phyloP scores from a whole-genome alignment of 2,329 filamentous ascomycete genomes.

The Aspergillus sp. region DNA sequence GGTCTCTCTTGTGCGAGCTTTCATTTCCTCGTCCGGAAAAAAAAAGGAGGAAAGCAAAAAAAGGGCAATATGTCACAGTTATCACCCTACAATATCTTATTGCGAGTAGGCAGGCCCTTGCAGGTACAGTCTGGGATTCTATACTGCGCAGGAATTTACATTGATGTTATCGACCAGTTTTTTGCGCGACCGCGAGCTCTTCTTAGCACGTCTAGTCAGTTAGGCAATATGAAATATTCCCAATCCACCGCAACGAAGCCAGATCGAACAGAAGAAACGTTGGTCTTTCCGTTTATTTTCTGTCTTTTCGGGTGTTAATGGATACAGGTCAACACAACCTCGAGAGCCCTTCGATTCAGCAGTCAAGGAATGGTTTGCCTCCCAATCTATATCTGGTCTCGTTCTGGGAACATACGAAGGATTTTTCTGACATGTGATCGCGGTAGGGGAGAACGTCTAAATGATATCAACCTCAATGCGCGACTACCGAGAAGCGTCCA shows the following conservation, averaged over 20 bases:
- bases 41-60: no score
- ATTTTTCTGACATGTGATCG: constrained; percentile 1
- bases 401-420: background rate
- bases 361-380: constrained; percentile 5
- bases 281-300: background rate
- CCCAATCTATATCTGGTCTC: background rate
- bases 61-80: constrained; percentile 5
- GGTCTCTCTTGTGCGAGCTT: background rate
- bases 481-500: constrained; percentile 78
- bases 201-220: constrained; percentile 4
- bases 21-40: background rate
- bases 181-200: constrained; percentile 5
- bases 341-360: background rate
- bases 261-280: background rate
- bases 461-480: constrained; percentile 34
- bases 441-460: constrained; percentile 38
- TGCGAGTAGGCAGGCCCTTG: constrained; percentile 6
- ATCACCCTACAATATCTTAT: constrained; percentile 4
- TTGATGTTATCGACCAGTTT: constrained; percentile 4
- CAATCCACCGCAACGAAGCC: background rate
- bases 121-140: constrained; percentile 11
- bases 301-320: background rate
- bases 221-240: background rate
- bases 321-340: background rate
- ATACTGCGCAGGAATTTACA: background rate